Percentiles rank a stretch among this genome's conserved stretches.
Evolutionary conservation across 495 filamentous ascomycete genomes (phyloP).

Genomic region (Achaetomiella virescens): DNA sequence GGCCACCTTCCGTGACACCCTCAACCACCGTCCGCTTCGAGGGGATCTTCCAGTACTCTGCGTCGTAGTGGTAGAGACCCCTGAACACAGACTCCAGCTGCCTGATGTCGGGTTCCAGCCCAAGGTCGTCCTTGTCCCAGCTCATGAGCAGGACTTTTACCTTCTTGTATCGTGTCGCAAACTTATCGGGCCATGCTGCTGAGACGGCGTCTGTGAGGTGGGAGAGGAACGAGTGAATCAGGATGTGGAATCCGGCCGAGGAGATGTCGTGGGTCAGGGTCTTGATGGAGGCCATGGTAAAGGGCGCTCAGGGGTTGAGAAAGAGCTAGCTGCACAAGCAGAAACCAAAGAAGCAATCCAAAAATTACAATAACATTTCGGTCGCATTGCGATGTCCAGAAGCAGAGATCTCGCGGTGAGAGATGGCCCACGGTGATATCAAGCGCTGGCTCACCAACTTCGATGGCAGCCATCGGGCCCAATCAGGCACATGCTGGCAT

Average conservation of each 20-base stretch:
- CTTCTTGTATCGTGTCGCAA: conserved; percentile 4
- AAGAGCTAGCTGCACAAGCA: not conserved
- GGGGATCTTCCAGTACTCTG: conserved; percentile 20
- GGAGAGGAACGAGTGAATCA: conserved; percentile 7
- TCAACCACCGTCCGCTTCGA: conserved; percentile 8
- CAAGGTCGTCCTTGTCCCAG: conserved; percentile 31
- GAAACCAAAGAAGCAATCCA: not conserved
- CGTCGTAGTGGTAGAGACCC: conserved; percentile 18
- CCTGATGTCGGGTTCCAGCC: conserved; percentile 14
- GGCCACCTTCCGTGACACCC: conserved; percentile 12
- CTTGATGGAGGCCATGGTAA: not conserved
- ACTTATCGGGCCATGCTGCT: conserved; percentile 13
- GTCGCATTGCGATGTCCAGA: not conserved
- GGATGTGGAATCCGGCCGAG: conserved; percentile 7
- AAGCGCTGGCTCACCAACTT: not conserved
- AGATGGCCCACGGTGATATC: no score
- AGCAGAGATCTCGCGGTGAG: not conserved
- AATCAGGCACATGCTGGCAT: not conserved
- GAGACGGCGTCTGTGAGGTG: conserved; percentile 10
- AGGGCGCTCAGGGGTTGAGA: not conserved
- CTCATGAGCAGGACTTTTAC: conserved; percentile 28
- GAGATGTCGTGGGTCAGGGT: conserved; percentile 10
- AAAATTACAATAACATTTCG: not conserved
- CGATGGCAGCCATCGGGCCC: not conserved
- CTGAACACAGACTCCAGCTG: conserved; percentile 15